These are phyloP conservation scores for Larix kaempferi DNA, from an alignment of 75 land plant species.

Conservation along the genomic window DNA sequence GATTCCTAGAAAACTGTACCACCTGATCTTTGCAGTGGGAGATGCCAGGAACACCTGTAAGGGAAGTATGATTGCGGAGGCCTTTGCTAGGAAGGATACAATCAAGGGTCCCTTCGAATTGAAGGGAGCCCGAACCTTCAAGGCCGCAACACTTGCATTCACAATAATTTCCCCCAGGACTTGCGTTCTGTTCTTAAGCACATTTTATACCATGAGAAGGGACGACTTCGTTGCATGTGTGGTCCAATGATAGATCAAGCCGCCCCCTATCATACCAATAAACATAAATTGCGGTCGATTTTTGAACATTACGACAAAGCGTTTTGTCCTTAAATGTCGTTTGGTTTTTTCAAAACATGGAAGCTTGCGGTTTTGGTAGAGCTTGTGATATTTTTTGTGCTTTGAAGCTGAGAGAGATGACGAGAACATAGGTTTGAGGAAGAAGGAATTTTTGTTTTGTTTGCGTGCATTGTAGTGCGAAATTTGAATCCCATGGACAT, in stretches of 20 bases:
- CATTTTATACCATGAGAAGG: conserved; percentile 20
- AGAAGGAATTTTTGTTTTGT: too few relatives aligned
- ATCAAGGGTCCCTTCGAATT: conserved; percentile 30
- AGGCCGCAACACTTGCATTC: conserved; percentile 18
- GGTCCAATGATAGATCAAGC: background rate
- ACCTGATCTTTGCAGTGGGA: conserved; percentile 24
- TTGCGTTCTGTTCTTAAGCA: conserved; percentile 17
- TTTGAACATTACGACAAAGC: too few relatives aligned
- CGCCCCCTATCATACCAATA: too few relatives aligned
- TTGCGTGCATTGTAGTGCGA: too few relatives aligned
- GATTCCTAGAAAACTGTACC: conserved; percentile 21
- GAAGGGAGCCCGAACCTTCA: conserved; percentile 21
- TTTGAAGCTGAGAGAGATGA: too few relatives aligned
- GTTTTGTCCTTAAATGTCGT: too few relatives aligned
- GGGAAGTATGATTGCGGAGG: conserved; percentile 41
- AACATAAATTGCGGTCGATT: too few relatives aligned
- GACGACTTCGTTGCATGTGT: conserved; percentile 9
- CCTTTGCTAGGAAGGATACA: conserved; percentile 16
- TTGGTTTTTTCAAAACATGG: too few relatives aligned
- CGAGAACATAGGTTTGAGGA: too few relatives aligned
- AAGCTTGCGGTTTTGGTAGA: too few relatives aligned
- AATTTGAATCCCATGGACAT: too few relatives aligned
- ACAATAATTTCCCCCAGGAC: conserved; percentile 12
- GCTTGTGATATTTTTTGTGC: too few relatives aligned
- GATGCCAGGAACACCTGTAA: conserved; percentile 55